Base-by-base conservation (phyloP, 768 basidiomycete genomes). In the Podaxis pistillaris region DNA sequence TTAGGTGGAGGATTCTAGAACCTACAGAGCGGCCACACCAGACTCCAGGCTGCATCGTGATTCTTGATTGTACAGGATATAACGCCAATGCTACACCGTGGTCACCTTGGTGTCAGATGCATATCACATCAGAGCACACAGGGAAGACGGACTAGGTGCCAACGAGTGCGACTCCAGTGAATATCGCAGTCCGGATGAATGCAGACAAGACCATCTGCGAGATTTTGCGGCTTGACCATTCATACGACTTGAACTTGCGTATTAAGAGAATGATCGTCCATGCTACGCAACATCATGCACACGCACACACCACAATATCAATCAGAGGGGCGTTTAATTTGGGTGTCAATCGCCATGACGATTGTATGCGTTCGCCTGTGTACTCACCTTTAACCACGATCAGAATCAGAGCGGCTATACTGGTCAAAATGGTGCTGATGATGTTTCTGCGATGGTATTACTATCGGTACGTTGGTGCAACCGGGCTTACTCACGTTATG, bases 121-220 rank as follows among this genome's bases (percentile, higher is more conserved):
- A 19, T 8, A 46, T 46, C 44, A 46, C 17, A 46, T n/a, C 12
- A 13, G 12, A 46, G 51, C 28, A 13, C 4, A 11, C 19, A 13
- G 11, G n/a, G 38, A 53, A 19, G 19, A 53, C 51, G 15, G 38
- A 61, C 41, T 46, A 17, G 33, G 38, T 38, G 19, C 58, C 58
- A 38, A 28, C 58, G 2, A 60, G 22, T 8, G 49, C 46, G 26
- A 60, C 13, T 28, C 47, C 58, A 17, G 22, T 51, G 19, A 60
- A 60, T 2, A 51, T 28, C 19, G 8, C 7, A 37, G 58, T 60
- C 22, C 60, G 60, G 28, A 61, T 54, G 60, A 61, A 61, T 4
- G 60, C 60, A 19, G 60, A 61, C 15, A 53, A 28, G 33, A 54
- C 50, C 51, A 54, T 44, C 17, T 54, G 58, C 36, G 58, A 60